Evolutionary conservation across 176 grass and related monocot genomes (phyloP), one percentile per base, ranked within the genome.

Genomic region (Cenchrus americanus): DNA sequence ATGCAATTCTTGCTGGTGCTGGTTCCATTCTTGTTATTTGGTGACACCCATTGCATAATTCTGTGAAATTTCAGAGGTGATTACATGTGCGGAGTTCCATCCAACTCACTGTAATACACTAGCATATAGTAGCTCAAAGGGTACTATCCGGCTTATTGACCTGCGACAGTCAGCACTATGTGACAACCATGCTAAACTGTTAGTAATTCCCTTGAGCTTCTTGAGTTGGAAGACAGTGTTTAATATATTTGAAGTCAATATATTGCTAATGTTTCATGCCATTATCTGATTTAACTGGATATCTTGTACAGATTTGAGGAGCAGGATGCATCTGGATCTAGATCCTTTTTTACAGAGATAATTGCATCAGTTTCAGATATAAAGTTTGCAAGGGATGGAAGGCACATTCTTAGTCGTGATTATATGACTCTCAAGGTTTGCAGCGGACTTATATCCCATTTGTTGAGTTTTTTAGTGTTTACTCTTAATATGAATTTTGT

Each of bases 361-460:
- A 92, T 97, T 24, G 94, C 92, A 30, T 97, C 94, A 34, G 87
- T 97, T 85, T 97, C 94, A 23, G 92, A 97, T 79, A 80, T 97
- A 52, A 97, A 92, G 53, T 97, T 94, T 88, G 81, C 94, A 43
- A 94, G 86, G 80, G 86, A 92, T 24, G 94, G 94, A 75, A 92
- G 92, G 82, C 76, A 94, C 79, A 90, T 97, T 81, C 94, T 97
- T 66, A 94, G 94, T 80, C 94, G 94, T 82, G 94, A 97, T 88
- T 97, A 97, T 90, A 97, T 97, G 94, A 94, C 92, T 66, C 94
- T 97, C 19, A 97, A 97, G 90, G 94, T 97, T 78, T 66, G 69
- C 63, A 71, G 62, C 46, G 1, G n/a, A 83, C 27, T 34, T 64
- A 55, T 46, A 19, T 17, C 48, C 34, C 42, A 19, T 65, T 54